Evolutionary conservation across 2,329 filamentous ascomycete species (phyloP).

Genomic region (Talaromyces funiculosus): DNA sequence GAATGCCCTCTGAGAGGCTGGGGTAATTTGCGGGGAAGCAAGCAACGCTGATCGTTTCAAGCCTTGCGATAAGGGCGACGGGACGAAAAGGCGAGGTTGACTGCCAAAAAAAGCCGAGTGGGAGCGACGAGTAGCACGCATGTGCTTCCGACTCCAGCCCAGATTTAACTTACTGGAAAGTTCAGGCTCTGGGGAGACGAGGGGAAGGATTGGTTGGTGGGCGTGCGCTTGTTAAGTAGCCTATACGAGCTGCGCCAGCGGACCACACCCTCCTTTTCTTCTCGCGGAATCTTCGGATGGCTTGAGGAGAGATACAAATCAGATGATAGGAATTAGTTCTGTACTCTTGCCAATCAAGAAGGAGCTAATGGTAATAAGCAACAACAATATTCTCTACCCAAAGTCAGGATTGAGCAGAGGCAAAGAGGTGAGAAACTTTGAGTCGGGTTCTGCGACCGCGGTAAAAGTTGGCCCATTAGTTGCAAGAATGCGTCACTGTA

Average conservation of each 20-base stretch:
- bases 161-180: neutral
- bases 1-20: conserved; percentile 20
- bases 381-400: neutral
- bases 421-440: neutral
- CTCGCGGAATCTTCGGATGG: neutral
- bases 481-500: conserved; percentile 4
- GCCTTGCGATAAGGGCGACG: conserved; percentile 2
- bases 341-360: neutral
- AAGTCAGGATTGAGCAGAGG: neutral
- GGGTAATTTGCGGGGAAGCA: conserved; percentile 19
- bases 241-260: neutral
- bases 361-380: neutral
- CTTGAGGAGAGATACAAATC: neutral
- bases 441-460: neutral
- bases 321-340: neutral
- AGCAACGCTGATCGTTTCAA: conserved; percentile 12
- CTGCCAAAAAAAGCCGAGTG: conserved; percentile 30
- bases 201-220: neutral
- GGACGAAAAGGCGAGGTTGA: conserved; percentile 16
- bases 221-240: neutral
- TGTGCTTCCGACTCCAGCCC: conserved; percentile 23
- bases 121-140: conserved; percentile 29
- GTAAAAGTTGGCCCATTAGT: neutral
- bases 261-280: neutral
- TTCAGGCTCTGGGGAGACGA: neutral